Base-by-base conservation (phyloP, 768 basidiomycete genomes). In the Mycena haematopus region DNA sequence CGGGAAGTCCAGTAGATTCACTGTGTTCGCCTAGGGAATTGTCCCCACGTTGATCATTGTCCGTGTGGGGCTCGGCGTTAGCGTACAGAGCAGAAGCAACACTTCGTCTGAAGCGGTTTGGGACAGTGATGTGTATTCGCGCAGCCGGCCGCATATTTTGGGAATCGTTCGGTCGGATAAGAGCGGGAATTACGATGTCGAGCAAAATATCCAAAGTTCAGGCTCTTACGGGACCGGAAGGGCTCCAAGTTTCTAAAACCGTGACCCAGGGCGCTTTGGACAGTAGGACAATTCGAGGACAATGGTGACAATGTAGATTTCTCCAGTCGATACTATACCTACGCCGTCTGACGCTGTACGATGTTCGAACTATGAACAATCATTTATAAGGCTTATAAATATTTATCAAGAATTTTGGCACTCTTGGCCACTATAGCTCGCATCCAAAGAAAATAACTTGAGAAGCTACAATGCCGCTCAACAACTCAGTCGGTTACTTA, bases 21-120 rank as follows among this genome's bases (percentile, higher is more conserved):
- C 35, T 56, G 8, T 14, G 13, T 46, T 44, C 24, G 21, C 19
- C 21, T 29, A 75, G 74, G 73, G 73, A 22, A 75, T 75, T 24
- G 73, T 72, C 27, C 74, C 74, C 7, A 74, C 74, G 15, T 68
- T 75, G 55, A 71, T 74, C 33, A 74, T 75, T 61, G 72, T 74
- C 6, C 74, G 74, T 38, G 69, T 75, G 13, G 72, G 73, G 35
- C 67, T 71, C 8, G 73, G 73, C 44, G 45, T 69, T 24, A 67
- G 65, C 52, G 33, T 51, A 13, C 57, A 58, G 13, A 58, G 27
- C 29, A n/a, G 19, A 22, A 52, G 21, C 33, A 24, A 19, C 21
- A 21, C 8, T 21, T 19, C 29, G 2, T 19, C 29, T 21, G 29
- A 17, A n/a, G 10, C 49, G 29, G 29, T 51, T 19, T 35, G 14